Percentiles rank a stretch among this genome's conserved stretches.
phyloP scores from a whole-genome alignment of 352 stramenopile genomes.

The Pythium coloratum region DNA sequence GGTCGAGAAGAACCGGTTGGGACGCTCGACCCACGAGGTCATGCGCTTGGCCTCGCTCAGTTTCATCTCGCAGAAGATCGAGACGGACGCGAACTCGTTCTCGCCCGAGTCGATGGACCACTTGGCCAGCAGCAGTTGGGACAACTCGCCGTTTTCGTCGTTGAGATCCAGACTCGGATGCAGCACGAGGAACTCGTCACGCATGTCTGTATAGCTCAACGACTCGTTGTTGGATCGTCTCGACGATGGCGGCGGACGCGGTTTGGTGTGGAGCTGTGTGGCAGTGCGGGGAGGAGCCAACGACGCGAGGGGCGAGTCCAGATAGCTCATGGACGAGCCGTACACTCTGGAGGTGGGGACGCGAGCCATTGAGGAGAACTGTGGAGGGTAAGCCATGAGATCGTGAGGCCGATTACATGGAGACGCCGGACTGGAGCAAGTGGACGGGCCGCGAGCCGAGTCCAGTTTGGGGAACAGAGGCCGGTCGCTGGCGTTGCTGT shows the following conservation, averaged over 20 bases:
- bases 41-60: slow-evolving; percentile 75
- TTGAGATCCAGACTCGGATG: slow-evolving; percentile 56
- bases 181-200: slow-evolving; percentile 51
- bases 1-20: slow-evolving; percentile 74
- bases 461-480: slow-evolving; percentile 22
- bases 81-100: slow-evolving; percentile 56
- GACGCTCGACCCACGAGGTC: slow-evolving; percentile 65
- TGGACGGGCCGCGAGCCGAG: slow-evolving; percentile 1
- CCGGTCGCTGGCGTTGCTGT: slow-evolving; percentile 2
- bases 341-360: slow-evolving; percentile 22
- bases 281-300: neutral
- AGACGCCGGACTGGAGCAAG: neutral
- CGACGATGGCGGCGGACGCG: neutral
- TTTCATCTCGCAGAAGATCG: slow-evolving; percentile 81
- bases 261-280: neutral
- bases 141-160: slow-evolving; percentile 60
- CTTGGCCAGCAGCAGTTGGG: slow-evolving; percentile 57
- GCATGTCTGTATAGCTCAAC: neutral
- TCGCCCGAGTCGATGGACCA: slow-evolving; percentile 66
- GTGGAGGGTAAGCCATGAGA: slow-evolving; percentile 6
- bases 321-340: slow-evolving; percentile 11
- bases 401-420: slow-evolving; percentile 17
- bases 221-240: slow-evolving; percentile 11
- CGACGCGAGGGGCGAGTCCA: slow-evolving; percentile 3
- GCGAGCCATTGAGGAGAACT: slow-evolving; percentile 9